Percentiles rank a stretch among this genome's conserved stretches.
Evolutionary conservation across 257 asterid genomes (phyloP).

Genomic region (Solanum ossicruentum): DNA sequence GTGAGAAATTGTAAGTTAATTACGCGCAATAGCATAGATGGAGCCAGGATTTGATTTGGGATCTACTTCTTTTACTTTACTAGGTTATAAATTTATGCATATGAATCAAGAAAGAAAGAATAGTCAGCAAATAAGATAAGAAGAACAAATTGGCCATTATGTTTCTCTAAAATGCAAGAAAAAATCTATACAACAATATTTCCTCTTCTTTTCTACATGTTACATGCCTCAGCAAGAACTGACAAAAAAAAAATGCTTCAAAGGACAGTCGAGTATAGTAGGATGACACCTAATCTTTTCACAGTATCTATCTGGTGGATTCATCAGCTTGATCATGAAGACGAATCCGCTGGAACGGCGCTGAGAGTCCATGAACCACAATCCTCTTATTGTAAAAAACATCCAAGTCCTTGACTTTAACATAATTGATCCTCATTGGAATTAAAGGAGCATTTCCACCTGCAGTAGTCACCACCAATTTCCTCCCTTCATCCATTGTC

Average conservation of each 20-base stretch:
- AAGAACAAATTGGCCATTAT: neutral
- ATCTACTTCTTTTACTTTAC: no score
- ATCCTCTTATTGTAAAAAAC: slow-evolving; percentile 45
- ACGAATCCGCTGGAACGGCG: slow-evolving; percentile 36
- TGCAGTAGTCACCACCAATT: slow-evolving; percentile 49
- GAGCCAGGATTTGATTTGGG: no score
- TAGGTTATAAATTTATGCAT: no score
- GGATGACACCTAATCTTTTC: neutral
- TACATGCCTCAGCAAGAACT: neutral
- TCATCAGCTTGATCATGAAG: neutral
- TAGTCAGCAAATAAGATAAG: neutral
- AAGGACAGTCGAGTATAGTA: neutral
- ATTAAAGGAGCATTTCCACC: slow-evolving; percentile 47
- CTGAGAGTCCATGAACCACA: slow-evolving; percentile 55
- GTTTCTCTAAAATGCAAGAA: neutral
- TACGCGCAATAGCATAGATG: no score
- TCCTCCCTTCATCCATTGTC: slow-evolving; percentile 44
- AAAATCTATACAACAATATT: neutral
- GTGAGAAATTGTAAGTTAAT: neutral
- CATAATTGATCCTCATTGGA: slow-evolving; percentile 61
- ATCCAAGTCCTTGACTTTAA: slow-evolving; percentile 35
- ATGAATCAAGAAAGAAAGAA: neutral
- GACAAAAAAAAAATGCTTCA: neutral
- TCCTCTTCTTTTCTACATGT: neutral
- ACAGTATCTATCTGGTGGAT: neutral